Conservation (phyloP, 768 basidiomycete species). For the Boletus vinaceobasis region DNA sequence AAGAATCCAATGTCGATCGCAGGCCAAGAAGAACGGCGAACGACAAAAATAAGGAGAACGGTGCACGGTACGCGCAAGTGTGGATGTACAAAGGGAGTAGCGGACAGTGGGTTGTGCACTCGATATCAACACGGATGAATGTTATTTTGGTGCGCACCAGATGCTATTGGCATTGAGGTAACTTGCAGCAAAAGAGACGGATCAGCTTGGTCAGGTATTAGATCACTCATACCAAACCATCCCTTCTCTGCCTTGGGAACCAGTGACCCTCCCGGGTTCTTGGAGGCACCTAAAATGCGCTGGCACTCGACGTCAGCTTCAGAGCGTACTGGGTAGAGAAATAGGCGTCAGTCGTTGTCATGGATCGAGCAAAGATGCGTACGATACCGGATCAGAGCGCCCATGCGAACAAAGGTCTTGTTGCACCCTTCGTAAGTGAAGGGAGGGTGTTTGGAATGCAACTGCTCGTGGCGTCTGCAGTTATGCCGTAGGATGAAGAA, state of each 20-base stretch:
- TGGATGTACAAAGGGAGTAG: background rate
- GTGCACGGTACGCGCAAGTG: background rate
- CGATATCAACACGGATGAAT: constrained; percentile 27
- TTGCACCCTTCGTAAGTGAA: constrained; percentile 91
- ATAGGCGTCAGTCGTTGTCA: background rate
- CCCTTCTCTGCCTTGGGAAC: constrained; percentile 32
- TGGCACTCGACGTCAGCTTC: constrained; percentile 80
- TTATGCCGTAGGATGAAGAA: constrained; percentile 94
- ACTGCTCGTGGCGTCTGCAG: constrained; percentile 92
- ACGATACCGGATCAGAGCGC: constrained; percentile 92
- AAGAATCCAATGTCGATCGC: too few relatives aligned
- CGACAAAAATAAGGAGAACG: background rate
- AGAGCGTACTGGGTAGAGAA: constrained; percentile 55
- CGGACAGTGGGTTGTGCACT: constrained; percentile 11
- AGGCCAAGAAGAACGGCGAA: too few relatives aligned
- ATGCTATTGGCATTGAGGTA: constrained; percentile 24
- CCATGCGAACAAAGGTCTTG: constrained; percentile 92
- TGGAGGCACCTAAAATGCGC: constrained; percentile 35
- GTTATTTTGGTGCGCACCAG: constrained; percentile 19
- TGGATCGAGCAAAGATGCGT: constrained; percentile 34
- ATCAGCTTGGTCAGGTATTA: constrained; percentile 15
- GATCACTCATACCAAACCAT: constrained; percentile 33
- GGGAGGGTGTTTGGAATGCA: constrained; percentile 89
- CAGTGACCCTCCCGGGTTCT: constrained; percentile 20
- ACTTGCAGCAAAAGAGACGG: constrained; percentile 12